A percentile compares a stretch with the other conserved stretches of the same genome.
Evolutionary conservation across 108 stramenopile genomes (phyloP).

Genomic region (Cyclostephanos tholiformis): DNA sequence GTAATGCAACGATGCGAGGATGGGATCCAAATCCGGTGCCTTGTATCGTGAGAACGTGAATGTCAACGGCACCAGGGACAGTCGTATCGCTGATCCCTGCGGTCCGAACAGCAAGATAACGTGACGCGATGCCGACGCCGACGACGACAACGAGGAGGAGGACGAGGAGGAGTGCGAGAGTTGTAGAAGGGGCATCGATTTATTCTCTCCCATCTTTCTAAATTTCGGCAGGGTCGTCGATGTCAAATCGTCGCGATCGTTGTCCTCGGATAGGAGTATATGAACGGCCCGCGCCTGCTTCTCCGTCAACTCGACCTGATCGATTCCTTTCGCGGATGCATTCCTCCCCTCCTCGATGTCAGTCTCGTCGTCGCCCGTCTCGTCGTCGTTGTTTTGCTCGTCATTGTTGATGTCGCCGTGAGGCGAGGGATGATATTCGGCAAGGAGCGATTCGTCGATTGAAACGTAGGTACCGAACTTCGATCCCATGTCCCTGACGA

Average conservation of each 20-base stretch:
- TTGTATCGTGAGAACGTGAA: constrained; percentile 46
- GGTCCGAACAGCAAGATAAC: constrained; percentile 46
- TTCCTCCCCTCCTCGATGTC: constrained; percentile 43
- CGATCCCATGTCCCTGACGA: constrained; percentile 46
- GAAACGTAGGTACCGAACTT: constrained; percentile 55
- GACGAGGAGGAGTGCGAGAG: constrained; percentile 39
- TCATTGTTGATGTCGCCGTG: not conserved
- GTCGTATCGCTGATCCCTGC: constrained; percentile 45
- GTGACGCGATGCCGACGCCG: constrained; percentile 17
- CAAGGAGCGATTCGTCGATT: constrained; percentile 30
- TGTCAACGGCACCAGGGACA: constrained; percentile 39
- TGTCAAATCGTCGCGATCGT: not conserved
- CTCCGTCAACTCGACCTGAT: constrained; percentile 40
- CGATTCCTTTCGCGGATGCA: constrained; percentile 5
- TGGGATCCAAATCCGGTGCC: constrained; percentile 10
- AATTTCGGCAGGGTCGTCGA: constrained; percentile 25
- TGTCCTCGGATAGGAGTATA: constrained; percentile 12
- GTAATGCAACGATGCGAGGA: constrained; percentile 29
- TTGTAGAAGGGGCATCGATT: constrained; percentile 31
- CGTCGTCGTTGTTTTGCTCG: not conserved
- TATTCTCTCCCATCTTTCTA: constrained; percentile 30
- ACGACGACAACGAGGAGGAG: constrained; percentile 3
- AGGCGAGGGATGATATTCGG: not conserved
- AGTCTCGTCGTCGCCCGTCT: constrained; percentile 32
- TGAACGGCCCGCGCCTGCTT: constrained; percentile 35